Evolutionary conservation across 192 early-diverging fungal genomes (phyloP).

Genomic region (Phlyctochytrium arcticum): DNA sequence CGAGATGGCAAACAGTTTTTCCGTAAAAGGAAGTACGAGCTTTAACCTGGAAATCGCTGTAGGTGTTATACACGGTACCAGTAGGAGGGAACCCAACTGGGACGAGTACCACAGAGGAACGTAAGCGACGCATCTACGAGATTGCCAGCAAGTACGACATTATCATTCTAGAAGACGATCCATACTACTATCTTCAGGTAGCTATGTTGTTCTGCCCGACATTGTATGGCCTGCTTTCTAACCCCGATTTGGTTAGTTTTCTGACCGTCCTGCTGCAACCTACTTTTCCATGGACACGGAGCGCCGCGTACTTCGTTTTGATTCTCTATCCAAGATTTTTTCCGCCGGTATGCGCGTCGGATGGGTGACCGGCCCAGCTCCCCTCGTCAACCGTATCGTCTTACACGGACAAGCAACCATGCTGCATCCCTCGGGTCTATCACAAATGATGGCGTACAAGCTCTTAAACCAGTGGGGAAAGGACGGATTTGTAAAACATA

Average conservation of each 20-base stretch:
- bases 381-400: constrained; percentile 74
- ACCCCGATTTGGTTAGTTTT: constrained; percentile 25
- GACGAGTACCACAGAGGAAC: constrained; percentile 66
- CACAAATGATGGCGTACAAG: constrained; percentile 70
- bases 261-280: constrained; percentile 52
- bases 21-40: neutral
- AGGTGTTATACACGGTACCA: constrained; percentile 63
- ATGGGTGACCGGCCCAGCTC: constrained; percentile 60
- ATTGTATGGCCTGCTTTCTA: neutral
- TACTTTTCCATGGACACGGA: constrained; percentile 90
- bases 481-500: constrained; percentile 72
- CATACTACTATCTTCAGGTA: constrained; percentile 90
- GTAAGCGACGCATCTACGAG: constrained; percentile 75
- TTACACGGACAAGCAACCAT: constrained; percentile 78
- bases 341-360: constrained; percentile 84
- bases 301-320: constrained; percentile 84
- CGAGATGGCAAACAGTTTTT: neutral
- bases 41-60: neutral
- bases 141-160: constrained; percentile 72
- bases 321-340: constrained; percentile 89
- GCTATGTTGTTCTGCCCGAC: neutral
- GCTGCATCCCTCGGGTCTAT: constrained; percentile 78
- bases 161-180: constrained; percentile 92
- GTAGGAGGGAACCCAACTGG: constrained; percentile 91
- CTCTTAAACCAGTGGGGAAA: constrained; percentile 78